A percentile compares a stretch with the other conserved stretches of the same genome.
These are phyloP conservation scores for Phytophthora megakarya DNA, from an alignment of 352 stramenopile genomes.

Conservation along the genomic window DNA sequence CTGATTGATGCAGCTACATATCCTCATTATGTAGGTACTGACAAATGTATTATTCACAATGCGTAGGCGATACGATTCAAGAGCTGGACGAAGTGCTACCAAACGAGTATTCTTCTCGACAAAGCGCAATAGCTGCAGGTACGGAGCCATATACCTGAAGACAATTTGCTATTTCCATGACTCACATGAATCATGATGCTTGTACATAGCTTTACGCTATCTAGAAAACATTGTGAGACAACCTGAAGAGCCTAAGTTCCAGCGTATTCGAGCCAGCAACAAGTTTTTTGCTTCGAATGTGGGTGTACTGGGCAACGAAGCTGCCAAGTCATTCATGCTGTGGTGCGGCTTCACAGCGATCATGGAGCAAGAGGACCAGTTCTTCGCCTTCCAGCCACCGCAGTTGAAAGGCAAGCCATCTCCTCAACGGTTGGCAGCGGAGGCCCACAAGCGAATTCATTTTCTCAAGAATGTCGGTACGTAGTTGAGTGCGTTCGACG, in stretches of 20 bases:
- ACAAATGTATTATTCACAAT: too few relatives aligned
- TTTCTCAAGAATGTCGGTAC: constrained; percentile 39
- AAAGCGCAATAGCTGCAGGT: constrained; percentile 47
- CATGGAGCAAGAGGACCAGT: constrained; percentile 37
- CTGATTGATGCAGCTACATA: not conserved
- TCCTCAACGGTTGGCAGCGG: constrained; percentile 21
- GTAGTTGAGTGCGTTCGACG: constrained; percentile 19
- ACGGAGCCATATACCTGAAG: constrained; percentile 3
- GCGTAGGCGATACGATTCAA: constrained; percentile 30
- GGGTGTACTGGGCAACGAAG: constrained; percentile 27
- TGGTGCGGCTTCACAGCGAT: constrained; percentile 64
- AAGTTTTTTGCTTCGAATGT: constrained; percentile 71
- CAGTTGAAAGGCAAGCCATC: constrained; percentile 2
- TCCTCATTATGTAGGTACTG: not conserved
- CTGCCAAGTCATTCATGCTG: constrained; percentile 31
- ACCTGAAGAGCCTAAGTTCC: constrained; percentile 64
- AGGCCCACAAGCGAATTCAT: constrained; percentile 38
- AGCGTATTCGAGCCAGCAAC: constrained; percentile 76
- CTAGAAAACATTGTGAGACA: constrained; percentile 65
- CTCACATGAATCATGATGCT: constrained; percentile 12
- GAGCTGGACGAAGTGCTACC: constrained; percentile 28
- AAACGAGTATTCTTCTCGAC: constrained; percentile 15
- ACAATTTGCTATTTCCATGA: not conserved
- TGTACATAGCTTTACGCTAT: constrained; percentile 55
- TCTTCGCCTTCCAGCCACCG: constrained; percentile 45